phyloP scores from a whole-genome alignment of 345 rosid species.

The Arabidopsis suecica region DNA sequence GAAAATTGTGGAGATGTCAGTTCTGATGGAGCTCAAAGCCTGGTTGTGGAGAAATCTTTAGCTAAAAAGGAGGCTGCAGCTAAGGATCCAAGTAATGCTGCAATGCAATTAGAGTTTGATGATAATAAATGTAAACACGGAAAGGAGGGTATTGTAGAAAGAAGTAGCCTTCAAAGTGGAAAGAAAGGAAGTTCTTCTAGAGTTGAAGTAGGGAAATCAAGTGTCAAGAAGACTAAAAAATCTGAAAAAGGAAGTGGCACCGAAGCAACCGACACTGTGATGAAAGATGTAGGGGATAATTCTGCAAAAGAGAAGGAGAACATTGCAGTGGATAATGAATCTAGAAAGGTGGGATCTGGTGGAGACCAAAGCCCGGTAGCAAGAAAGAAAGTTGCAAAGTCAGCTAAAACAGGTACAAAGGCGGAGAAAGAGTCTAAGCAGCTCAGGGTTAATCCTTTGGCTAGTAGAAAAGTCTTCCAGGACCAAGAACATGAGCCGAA shows the following conservation, averaged over 20 bases:
- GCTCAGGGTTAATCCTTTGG: slow-evolving; percentile 36
- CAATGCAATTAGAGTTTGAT: not conserved
- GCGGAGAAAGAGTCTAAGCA: slow-evolving; percentile 40
- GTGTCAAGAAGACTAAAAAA: slow-evolving; percentile 34
- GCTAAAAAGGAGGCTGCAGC: slow-evolving; percentile 41
- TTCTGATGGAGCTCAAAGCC: slow-evolving; percentile 39
- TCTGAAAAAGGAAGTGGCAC: slow-evolving; percentile 32
- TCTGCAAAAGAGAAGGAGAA: slow-evolving; percentile 60
- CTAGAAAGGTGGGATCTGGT: slow-evolving; percentile 26
- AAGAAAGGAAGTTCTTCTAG: slow-evolving; percentile 43
- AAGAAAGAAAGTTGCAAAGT: slow-evolving; percentile 38
- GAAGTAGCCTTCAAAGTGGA: slow-evolving; percentile 29
- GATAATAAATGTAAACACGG: not conserved
- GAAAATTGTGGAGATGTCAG: slow-evolving; percentile 15
- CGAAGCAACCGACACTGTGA: slow-evolving; percentile 18
- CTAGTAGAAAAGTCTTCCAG: slow-evolving; percentile 31
- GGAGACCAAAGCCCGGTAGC: slow-evolving; percentile 37
- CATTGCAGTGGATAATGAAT: slow-evolving; percentile 32
- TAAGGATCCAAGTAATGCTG: slow-evolving; percentile 18
- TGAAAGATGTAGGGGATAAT: slow-evolving; percentile 30
- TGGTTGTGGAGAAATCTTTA: slow-evolving; percentile 21
- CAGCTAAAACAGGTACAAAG: slow-evolving; percentile 35
- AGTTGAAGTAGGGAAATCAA: slow-evolving; percentile 42
- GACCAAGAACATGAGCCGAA: slow-evolving; percentile 50
- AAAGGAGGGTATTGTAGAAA: not conserved